These are phyloP conservation scores for Gracilaria caudata DNA, from an alignment of 23 red algal species.

Conservation along the genomic window DNA sequence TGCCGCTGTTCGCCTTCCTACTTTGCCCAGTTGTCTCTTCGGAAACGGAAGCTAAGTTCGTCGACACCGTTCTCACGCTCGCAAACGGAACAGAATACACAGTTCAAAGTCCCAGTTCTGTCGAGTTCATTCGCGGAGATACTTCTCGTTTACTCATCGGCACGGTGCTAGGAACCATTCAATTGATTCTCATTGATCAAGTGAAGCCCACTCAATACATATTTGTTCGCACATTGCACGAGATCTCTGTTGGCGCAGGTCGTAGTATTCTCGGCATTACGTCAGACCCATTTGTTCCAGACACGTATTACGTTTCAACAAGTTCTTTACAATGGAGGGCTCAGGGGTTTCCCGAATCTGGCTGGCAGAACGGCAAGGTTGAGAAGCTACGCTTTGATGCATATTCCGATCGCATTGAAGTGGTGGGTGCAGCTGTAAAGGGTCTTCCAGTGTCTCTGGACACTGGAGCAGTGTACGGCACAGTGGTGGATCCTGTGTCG, in stretches of 20 bases:
- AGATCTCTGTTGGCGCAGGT: constrained; percentile 24
- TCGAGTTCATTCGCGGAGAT: constrained; percentile 14
- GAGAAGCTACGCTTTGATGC: constrained; percentile 4
- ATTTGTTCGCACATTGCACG: neutral
- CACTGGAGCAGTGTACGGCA: constrained; percentile 1
- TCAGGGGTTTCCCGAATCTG: constrained; percentile 3
- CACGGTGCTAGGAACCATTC: neutral
- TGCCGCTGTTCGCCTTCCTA: neutral
- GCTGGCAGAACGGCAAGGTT: constrained; percentile 36
- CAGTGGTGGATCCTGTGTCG: constrained; percentile 10
- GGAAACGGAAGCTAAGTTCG: neutral
- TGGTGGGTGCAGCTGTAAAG: neutral
- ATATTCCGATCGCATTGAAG: neutral
- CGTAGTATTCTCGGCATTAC: constrained; percentile 15
- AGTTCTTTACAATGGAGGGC: constrained; percentile 5
- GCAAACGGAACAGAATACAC: neutral
- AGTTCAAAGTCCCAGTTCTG: neutral
- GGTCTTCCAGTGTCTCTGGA: neutral
- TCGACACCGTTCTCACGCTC: neutral
- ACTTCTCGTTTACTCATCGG: constrained; percentile 27
- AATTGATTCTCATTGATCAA: constrained; percentile 14
- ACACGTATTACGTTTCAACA: constrained; percentile 13
- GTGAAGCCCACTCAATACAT: neutral
- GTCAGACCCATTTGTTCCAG: constrained; percentile 10
- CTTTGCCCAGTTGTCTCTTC: neutral